Evolutionary conservation across 768 basidiomycete species (phyloP).

Genomic region (Amylocystis lapponica): DNA sequence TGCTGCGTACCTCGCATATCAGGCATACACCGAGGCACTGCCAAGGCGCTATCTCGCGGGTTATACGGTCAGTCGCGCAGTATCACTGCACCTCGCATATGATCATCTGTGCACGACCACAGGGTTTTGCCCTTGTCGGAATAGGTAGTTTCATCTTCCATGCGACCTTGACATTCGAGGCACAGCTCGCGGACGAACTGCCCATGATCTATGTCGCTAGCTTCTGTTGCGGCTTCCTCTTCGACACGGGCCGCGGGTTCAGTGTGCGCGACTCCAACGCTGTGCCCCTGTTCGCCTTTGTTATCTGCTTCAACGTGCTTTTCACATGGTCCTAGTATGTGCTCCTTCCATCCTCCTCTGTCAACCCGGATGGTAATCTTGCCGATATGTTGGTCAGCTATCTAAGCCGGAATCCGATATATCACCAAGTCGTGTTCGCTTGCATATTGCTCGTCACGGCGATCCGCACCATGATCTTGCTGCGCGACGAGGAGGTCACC

Average conservation of each 20-base stretch:
- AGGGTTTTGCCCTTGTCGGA: conserved; percentile 70
- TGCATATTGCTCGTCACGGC: conserved; percentile 43
- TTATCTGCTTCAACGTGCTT: conserved; percentile 46
- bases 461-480: conserved; percentile 47
- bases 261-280: conserved; percentile 32
- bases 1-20: conserved; percentile 42
- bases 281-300: conserved; percentile 31
- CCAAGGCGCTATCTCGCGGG: conserved; percentile 32
- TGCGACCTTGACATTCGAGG: conserved; percentile 66
- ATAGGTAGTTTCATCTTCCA: conserved; percentile 77
- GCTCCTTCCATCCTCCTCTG: background rate
- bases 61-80: conserved; percentile 26
- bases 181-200: conserved; percentile 77
- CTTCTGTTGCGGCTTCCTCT: conserved; percentile 53
- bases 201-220: conserved; percentile 76
- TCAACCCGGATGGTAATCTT: background rate
- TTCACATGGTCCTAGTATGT: conserved; percentile 76
- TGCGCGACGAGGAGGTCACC: conserved; percentile 37
- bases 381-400: no score
- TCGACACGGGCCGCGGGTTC: conserved; percentile 53
- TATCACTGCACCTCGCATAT: background rate
- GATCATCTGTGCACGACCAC: background rate
- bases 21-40: conserved; percentile 23
- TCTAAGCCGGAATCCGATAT: conserved; percentile 67
- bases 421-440: conserved; percentile 75